Base-by-base conservation (phyloP, 257 asterid species). In the Jaltomata sinuosa region DNA sequence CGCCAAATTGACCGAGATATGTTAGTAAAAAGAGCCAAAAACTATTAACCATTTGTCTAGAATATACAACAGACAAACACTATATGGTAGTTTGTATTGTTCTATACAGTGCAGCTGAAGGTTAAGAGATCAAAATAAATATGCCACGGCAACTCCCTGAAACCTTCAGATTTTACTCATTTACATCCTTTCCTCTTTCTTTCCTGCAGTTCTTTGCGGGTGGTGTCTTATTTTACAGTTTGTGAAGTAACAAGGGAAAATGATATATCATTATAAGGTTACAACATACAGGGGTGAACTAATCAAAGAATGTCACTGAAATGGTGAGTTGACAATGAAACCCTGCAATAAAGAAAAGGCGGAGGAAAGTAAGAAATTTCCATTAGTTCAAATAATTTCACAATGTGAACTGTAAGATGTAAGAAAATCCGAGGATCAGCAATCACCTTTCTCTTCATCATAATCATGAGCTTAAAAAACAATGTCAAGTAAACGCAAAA, bases 401-500 rank as follows among this genome's bases (percentile, higher is more conserved):
- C 8, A 42, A 5, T n/a, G 8, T 8, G 2, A 47, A 67, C 40
- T 50, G 32, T 54, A 67, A 31, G 55, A 65, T 29, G 49, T 40
- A 82, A 38, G 80, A n/a, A 81, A n/a, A 50, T 25, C 62, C 15
- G 14, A 83, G 31, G 45, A 38, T 11, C 53, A 15, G 38, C 32
- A 83, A 31, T 27, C 52, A 83, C 85, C 80, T 67, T 67, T 65
- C 54, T 67, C 32, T 67, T 47, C 57, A 42, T 32, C 64, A 82
- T 31, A 36, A 59, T 32, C 74, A n/a, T 59, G 84, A 86, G 32
- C 80, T 83, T 62, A 27, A 62, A 78, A 31, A 80, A 82, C 81
- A 81, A 53, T 83, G 54, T 92, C 89, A 96, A 84, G 99, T 92
- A 81, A 93, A 95, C 84, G 98, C 99, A 85, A 94, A 94, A 88